Evolutionary conservation across 2,329 filamentous ascomycete species (phyloP), one percentile per base, ranked within the genome.

Genomic region (Colletotrichum tofieldiae): DNA sequence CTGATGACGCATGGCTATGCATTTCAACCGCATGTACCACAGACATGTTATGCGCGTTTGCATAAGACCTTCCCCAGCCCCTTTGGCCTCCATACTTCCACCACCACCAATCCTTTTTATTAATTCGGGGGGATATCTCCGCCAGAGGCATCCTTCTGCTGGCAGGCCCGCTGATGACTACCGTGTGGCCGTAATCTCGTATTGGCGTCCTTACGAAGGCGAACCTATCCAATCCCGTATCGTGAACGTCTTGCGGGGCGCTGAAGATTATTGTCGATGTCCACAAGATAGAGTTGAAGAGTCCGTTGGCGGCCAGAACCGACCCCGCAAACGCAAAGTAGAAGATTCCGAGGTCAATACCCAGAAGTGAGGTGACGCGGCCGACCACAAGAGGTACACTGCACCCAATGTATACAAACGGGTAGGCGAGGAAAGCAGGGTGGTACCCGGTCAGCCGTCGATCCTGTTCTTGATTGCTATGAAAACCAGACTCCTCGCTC

Each of bases 401-500:
- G 78, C 90, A 90, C n/a, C 91, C 74, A 35, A 91, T 84, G 77
- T 92, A 92, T 73, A 91, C 88, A 67, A 90, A 75, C 0, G 90
- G 90, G 74, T 92, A 92, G 3, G 90, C 82, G 37, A 91, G 89
- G 73, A 91, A 87, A 41, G 85, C 81, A 16, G 70, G 70, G n/a
- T 72, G 70, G 11, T 72, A 72, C 0, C 65, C 70, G 12, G 54
- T 70, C 7, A 43, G 39, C 39, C n/a, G 41, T 39, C 8, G 65
- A 7, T 49, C 63, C 9, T 18, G 29, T 23, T 29, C 9, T 14
- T 9, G 37, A 18, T 14, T 32, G 23, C 16, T 41, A 11, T 16
- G 37, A 11, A 23, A 45, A 2, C 47, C 14, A 3, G 37, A 32
- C 20, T 12, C 45, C 47, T 35, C 49, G 23, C 39, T 76, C 65